Evolutionary conservation across 2,329 filamentous ascomycete genomes (phyloP), one percentile per base, ranked within the genome.

Genomic region (Pestalotiopsis sp.): DNA sequence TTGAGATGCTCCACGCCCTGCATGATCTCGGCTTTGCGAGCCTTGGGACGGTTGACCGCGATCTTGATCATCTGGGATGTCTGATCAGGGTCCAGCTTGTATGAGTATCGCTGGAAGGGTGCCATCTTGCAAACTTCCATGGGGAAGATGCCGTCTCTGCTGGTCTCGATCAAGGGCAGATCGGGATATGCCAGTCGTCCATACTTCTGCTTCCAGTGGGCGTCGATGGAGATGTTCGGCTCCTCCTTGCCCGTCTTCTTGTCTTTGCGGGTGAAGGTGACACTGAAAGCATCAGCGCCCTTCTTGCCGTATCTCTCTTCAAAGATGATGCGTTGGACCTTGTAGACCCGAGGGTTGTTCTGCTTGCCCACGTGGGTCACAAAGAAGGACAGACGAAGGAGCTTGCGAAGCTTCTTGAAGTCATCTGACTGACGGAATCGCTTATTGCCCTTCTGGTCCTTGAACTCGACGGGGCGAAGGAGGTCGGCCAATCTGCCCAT

Each of bases 1-100:
- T 89, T 82, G 0, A 95, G 84, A 71, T 91, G 86, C 0, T 81
- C 75, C 9, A 97, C 87, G 17, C 92, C 92, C 3, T 86, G 77
- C 62, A 89, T 81, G 72, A 98, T 94, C 22, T 92, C 88, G 0
- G 77, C 73, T 71, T 88, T 87, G n/a, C 96, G 92, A 38, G 89
- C 77, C 0, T 78, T 77, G 0, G 96, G 96, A 1, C 91, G 86
- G 5, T 92, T 93, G 4, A 97, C 95, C 0, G 95, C 94, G 74
- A 95, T 94, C 78, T 92, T 95, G 82, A 99, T 98, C 96, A 99
- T 99, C 4, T 86, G 81, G 0, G 91, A 82, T 0, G 95, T 98
- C 81, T 93, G 86, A 0, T 74, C 66, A 0, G 85, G 82, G 65
- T 85, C 85, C 1, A 92, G 77, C 78, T 92, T 92, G 80, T 82